Percentiles rank a stretch among this genome's conserved stretches.
Conservation (phyloP, 805 yeast species). For the Starmerella sirachaensis region DNA sequence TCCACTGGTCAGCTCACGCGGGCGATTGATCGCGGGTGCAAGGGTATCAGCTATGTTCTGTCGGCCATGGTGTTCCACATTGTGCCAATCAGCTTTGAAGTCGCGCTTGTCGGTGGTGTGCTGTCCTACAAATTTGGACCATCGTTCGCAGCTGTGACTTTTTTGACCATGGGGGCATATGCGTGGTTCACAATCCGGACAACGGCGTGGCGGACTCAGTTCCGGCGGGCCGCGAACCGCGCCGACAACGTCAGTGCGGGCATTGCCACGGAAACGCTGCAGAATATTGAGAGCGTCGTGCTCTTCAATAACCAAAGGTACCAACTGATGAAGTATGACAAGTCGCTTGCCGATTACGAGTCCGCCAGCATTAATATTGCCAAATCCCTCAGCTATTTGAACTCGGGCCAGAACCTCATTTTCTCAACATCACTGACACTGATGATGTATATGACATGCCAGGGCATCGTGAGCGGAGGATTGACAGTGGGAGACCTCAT, state of each 20-base stretch:
- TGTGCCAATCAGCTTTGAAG: conserved; percentile 83
- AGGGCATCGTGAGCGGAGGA: conserved; percentile 73
- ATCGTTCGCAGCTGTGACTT: conserved; percentile 78
- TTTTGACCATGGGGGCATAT: conserved; percentile 79
- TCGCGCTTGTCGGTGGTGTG: conserved; percentile 84
- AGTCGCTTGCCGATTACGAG: conserved; percentile 62
- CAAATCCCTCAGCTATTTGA: conserved; percentile 59
- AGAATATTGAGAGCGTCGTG: conserved; percentile 89
- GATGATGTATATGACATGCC: conserved; percentile 97
- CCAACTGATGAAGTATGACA: conserved; percentile 70
- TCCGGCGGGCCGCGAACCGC: conserved; percentile 75
- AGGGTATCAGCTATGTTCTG: conserved; percentile 86
- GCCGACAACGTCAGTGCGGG: conserved; percentile 96
- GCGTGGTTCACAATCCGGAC: conserved; percentile 79
- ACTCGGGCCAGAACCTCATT: conserved; percentile 67
- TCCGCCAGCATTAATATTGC: conserved; percentile 58
- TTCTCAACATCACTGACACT: conserved; percentile 82
- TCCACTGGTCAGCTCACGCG: conserved; percentile 95
- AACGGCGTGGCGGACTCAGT: conserved; percentile 92
- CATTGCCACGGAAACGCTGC: conserved; percentile 84
- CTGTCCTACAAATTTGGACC: conserved; percentile 85
- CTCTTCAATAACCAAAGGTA: conserved; percentile 81
- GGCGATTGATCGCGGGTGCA: conserved; percentile 95
- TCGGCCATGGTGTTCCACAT: conserved; percentile 98
- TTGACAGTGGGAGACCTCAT: conserved; percentile 92